phyloP scores from a whole-genome alignment of 352 stramenopile species.

The Phytophthora pseudosyringae region DNA sequence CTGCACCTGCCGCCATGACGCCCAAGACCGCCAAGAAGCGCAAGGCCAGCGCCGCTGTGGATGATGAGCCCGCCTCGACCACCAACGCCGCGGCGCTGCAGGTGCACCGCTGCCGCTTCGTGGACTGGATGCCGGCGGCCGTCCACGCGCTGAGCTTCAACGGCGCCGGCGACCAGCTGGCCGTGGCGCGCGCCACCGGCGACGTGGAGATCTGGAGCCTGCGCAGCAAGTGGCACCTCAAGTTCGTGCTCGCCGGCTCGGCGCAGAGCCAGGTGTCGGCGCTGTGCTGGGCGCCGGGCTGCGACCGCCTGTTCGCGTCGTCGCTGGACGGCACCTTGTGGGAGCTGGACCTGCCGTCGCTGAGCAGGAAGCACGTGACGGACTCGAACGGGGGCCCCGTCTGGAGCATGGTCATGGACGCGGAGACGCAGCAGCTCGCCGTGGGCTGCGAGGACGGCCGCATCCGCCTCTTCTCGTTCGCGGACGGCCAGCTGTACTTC shows the following conservation, averaged over 20 bases:
- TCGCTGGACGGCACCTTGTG: conserved; percentile 80
- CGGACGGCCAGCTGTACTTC: conserved; percentile 81
- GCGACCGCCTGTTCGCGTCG: conserved; percentile 65
- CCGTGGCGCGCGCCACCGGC: conserved; percentile 78
- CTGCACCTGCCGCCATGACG: conserved; percentile 10
- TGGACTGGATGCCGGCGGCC: conserved; percentile 84
- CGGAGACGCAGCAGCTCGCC: conserved; percentile 63
- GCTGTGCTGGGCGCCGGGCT: conserved; percentile 56
- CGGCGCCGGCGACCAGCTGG: conserved; percentile 56
- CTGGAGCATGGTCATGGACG: conserved; percentile 87
- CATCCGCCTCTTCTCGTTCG: conserved; percentile 89
- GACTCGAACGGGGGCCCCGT: conserved; percentile 90
- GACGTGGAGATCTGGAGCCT: conserved; percentile 85
- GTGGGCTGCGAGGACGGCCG: conserved; percentile 91
- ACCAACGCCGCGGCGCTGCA: conserved; percentile 37
- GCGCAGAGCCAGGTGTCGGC: conserved; percentile 70
- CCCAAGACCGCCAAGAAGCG: conserved; percentile 58
- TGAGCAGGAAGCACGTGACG: conserved; percentile 79
- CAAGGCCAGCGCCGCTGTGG: conserved; percentile 40
- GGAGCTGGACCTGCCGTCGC: conserved; percentile 78
- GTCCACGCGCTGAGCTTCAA: conserved; percentile 74
- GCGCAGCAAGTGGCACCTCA: conserved; percentile 72
- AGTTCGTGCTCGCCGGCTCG: conserved; percentile 73
- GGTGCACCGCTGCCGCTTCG: conserved; percentile 85
- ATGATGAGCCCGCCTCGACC: not conserved